Evolutionary conservation across 2,329 filamentous ascomycete genomes (phyloP).

Genomic region (Xylariaceae sp.): DNA sequence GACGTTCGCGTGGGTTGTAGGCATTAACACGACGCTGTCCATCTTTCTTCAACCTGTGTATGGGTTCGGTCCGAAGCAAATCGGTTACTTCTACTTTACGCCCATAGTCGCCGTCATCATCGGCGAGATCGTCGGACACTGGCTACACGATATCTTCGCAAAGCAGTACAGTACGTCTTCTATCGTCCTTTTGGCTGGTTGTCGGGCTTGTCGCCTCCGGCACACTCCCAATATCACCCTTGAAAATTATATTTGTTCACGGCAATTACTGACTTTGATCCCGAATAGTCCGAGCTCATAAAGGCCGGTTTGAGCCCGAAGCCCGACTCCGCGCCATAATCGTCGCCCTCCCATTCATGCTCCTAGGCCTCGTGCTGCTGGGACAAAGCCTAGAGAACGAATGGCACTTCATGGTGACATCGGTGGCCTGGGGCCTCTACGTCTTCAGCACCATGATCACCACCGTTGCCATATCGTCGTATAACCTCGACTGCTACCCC

Average conservation of each 20-base stretch:
- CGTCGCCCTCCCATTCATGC: slow-evolving; percentile 55
- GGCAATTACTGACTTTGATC: not conserved
- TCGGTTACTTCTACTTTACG: slow-evolving; percentile 65
- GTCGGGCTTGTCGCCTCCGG: no score
- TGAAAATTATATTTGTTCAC: no score
- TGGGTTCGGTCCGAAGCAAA: slow-evolving; percentile 55
- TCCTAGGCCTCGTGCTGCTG: slow-evolving; percentile 57
- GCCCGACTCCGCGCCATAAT: slow-evolving; percentile 57
- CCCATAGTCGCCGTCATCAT: slow-evolving; percentile 61
- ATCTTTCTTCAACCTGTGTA: slow-evolving; percentile 60
- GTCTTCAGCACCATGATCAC: slow-evolving; percentile 63
- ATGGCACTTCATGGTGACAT: slow-evolving; percentile 60
- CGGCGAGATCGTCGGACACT: slow-evolving; percentile 62
- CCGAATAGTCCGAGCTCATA: slow-evolving; percentile 46
- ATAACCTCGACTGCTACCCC: slow-evolving; percentile 61
- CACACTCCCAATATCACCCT: no score
- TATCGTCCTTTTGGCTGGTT: no score
- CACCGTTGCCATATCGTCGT: slow-evolving; percentile 59
- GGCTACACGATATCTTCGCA: slow-evolving; percentile 60
- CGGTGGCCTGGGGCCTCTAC: slow-evolving; percentile 59
- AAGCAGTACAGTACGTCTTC: slow-evolving; percentile 45
- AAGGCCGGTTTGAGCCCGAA: slow-evolving; percentile 64
- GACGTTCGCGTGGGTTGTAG: slow-evolving; percentile 59
- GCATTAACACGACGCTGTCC: slow-evolving; percentile 62
- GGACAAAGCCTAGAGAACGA: slow-evolving; percentile 57